These are phyloP conservation scores for Metschnikowia henanensis DNA, from an alignment of 805 yeast genomes.

Conservation along the genomic window DNA sequence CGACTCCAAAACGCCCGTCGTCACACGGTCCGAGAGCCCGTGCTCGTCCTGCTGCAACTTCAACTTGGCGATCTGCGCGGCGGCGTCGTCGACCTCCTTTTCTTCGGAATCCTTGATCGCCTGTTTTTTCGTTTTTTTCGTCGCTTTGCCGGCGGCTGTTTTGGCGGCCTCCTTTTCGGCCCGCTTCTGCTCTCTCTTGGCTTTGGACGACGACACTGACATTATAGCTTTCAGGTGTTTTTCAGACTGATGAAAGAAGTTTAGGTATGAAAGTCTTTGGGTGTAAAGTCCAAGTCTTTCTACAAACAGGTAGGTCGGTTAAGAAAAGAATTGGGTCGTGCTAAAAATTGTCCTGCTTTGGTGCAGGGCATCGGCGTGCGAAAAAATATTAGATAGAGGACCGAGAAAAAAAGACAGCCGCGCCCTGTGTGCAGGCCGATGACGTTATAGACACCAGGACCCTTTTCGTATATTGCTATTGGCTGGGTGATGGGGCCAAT, in stretches of 20 bases:
- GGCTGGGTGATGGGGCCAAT: no score
- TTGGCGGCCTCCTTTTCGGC: slow-evolving; percentile 54
- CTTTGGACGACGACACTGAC: slow-evolving; percentile 88
- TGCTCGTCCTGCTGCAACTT: slow-evolving; percentile 92
- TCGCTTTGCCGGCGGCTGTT: slow-evolving; percentile 66
- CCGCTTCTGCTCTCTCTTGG: slow-evolving; percentile 97
- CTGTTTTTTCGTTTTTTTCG: slow-evolving; percentile 63
- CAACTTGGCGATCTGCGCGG: slow-evolving; percentile 77
- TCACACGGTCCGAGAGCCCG: slow-evolving; percentile 95
- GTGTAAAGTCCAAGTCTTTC: no score
- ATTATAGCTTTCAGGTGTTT: slow-evolving; percentile 21
- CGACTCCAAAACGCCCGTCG: slow-evolving; percentile 94
- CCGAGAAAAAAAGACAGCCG: no score
- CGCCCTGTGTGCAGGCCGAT: no score
- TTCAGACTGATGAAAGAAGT: no score
- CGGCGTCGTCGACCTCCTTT: slow-evolving; percentile 58
- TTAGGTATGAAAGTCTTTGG: no score
- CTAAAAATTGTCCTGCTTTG: background rate
- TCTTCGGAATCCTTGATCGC: slow-evolving; percentile 51
- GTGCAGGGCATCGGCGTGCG: slow-evolving; percentile 11
- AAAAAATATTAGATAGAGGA: no score
- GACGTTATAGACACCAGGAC: no score
- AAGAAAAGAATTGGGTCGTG: no score
- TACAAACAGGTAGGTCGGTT: no score
- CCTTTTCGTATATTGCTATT: no score